Evolutionary conservation across 352 stramenopile species (phyloP), one percentile per base, ranked within the genome.

Genomic region (Globisporangium nodosum): DNA sequence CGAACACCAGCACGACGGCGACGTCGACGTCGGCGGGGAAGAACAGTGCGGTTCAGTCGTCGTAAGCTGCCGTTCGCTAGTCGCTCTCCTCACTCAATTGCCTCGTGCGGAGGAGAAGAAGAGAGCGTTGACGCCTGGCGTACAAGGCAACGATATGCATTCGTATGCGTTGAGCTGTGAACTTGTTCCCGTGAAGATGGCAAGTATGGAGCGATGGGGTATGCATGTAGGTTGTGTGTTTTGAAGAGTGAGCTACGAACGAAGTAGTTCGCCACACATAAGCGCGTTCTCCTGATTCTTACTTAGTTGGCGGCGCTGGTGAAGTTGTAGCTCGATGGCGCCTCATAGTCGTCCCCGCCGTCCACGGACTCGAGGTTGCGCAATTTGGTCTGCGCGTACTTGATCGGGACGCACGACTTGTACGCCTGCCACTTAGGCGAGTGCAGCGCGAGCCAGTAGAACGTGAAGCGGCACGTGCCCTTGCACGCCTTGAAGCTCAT

Each of bases 381-480:
- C 86, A 78, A 18, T 80, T 87, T 37, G 92, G 76, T 35, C 87
- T 81, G 24, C 81, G 86, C 15, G 47, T 37, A 39, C 49, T 53
- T 39, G 49, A 53, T 53, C 31, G 49, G 49, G 7, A 42, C 49
- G 15, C 49, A 53, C 49, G 24, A 27, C 49, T 53, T 60, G 54
- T 60, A 60, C 12, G 21, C 46, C 54, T 60, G 54, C 54, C 54
- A 60, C n/a, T 60, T 60, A 4, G 21, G 33, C 46, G 45, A 53
- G 21, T 60, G 54, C 12, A 60, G 20, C 54, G 53, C 53, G 12
- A 58, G 45, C 53, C 72, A 81, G 70, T 81, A 81, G 64, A 87
- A 87, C 15, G 58, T 60, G 30, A 88, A 61, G 8, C 61, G 54
- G 33, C 78, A 88, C 27, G 65, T 71, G 18, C 75, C 71, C 46